Evolutionary conservation across 768 basidiomycete species (phyloP).

Genomic region (Candolleomyces efflorescens): DNA sequence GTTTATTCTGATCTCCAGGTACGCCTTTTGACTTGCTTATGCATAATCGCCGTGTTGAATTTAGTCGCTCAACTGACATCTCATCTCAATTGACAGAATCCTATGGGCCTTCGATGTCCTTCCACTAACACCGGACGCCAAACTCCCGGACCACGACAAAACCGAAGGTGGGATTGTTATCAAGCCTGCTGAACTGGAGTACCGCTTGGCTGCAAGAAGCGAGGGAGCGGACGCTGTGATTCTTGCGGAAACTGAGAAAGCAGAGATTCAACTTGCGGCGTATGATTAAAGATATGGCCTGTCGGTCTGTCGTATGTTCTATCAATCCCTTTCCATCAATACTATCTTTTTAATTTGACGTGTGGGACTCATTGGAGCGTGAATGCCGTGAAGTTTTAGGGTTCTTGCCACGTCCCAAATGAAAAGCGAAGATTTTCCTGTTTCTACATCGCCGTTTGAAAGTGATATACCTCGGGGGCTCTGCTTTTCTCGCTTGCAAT

Average conservation of each 20-base stretch:
- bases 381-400: too few species aligned
- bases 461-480: too few species aligned
- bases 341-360: too few species aligned
- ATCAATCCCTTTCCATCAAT: too few species aligned
- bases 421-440: too few species aligned
- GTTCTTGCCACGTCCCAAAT: too few species aligned
- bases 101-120: slow-evolving; percentile 23
- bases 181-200: slow-evolving; percentile 16
- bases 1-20: slow-evolving; percentile 20
- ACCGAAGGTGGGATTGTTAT: slow-evolving; percentile 17
- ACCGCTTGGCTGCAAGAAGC: slow-evolving; percentile 10
- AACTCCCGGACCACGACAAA: slow-evolving; percentile 15
- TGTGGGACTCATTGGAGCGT: too few species aligned
- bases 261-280: slow-evolving; percentile 10
- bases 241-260: slow-evolving; percentile 9
- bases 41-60: too few species aligned
- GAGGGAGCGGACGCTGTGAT: slow-evolving; percentile 7
- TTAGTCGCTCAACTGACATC: not conserved
- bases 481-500: too few species aligned
- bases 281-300: slow-evolving; percentile 8
- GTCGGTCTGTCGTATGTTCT: too few species aligned
- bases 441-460: too few species aligned
- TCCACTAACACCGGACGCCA: slow-evolving; percentile 9
- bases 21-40: too few species aligned
- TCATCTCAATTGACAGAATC: slow-evolving; percentile 10